Percentiles rank a stretch among this genome's conserved stretches.
Conservation (phyloP, 176 grass and related monocot species). For the Juncus effusus region DNA sequence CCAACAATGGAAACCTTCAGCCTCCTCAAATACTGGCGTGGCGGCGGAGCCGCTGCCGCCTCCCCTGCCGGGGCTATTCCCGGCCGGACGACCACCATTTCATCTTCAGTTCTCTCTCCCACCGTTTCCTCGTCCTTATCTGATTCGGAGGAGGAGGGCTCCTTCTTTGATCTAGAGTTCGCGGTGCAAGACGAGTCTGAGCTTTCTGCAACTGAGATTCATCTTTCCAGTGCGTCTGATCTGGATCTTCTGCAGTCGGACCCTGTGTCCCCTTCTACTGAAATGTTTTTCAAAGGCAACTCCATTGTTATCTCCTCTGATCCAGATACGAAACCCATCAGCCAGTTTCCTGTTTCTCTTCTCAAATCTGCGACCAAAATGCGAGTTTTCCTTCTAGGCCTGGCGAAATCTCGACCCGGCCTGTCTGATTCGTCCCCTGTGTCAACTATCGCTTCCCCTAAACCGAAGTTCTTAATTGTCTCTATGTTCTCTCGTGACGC, state of each 20-base stretch:
- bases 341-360: conserved; percentile 35
- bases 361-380: conserved; percentile 70
- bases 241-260: conserved; percentile 26
- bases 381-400: conserved; percentile 66
- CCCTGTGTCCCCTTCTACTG: conserved; percentile 27
- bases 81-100: conserved; percentile 29
- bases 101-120: conserved; percentile 20
- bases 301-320: conserved; percentile 23
- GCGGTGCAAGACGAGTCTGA: conserved; percentile 55
- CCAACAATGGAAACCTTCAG: conserved; percentile 78
- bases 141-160: conserved; percentile 62
- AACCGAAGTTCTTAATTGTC: conserved; percentile 51
- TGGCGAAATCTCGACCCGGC: conserved; percentile 42
- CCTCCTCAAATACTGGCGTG: conserved; percentile 84
- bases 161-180: conserved; percentile 99
- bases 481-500: conserved; percentile 85
- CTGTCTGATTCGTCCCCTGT: not conserved
- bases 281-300: conserved; percentile 39
- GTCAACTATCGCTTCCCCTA: conserved; percentile 9
- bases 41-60: conserved; percentile 31
- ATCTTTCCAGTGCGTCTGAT: conserved; percentile 39
- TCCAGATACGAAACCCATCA: conserved; percentile 7
- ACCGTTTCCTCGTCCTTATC: conserved; percentile 1
- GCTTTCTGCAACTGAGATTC: conserved; percentile 42
- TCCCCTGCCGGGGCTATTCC: conserved; percentile 14